phyloP scores from a whole-genome alignment of 1,284 basidiomycete species.

The Wallemia hederae region DNA sequence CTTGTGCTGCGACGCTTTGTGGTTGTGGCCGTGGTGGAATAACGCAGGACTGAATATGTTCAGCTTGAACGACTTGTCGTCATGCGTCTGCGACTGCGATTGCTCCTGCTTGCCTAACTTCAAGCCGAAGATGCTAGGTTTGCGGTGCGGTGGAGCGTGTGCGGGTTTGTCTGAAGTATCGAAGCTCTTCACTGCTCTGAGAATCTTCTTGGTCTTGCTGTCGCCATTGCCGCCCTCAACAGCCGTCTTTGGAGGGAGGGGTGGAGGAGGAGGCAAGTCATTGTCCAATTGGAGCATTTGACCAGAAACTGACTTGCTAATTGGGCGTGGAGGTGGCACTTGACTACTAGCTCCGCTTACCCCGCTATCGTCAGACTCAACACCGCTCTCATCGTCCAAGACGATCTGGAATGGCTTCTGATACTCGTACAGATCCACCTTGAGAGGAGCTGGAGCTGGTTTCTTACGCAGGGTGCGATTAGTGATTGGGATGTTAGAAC shows the following conservation, averaged over 20 bases:
- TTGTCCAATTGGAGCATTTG: not conserved
- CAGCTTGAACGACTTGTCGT: not conserved
- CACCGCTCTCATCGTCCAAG: not conserved
- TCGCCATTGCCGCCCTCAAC: not conserved
- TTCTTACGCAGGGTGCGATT: not conserved
- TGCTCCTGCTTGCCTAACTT: not conserved
- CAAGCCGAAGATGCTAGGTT: not conserved
- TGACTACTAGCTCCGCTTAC: not conserved
- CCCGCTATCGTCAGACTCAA: not conserved
- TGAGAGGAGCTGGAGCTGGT: not conserved
- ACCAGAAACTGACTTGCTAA: not conserved
- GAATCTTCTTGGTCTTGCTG: not conserved
- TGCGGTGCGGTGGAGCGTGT: not conserved
- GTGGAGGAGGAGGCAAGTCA: not conserved
- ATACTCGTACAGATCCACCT: not conserved
- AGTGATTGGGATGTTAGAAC: not conserved
- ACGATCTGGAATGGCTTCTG: conserved; percentile 1
- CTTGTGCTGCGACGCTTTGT: not conserved
- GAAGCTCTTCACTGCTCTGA: not conserved
- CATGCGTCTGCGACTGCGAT: not conserved
- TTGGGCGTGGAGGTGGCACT: not conserved
- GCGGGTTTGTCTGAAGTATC: not conserved
- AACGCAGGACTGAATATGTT: not conserved
- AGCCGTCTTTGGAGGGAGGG: not conserved
- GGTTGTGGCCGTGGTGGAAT: not conserved